A percentile compares a stretch with the other conserved stretches of the same genome.
These are phyloP conservation scores for Diplodia scrobiculata DNA, from an alignment of 2,329 filamentous ascomycete species.

Conservation along the genomic window DNA sequence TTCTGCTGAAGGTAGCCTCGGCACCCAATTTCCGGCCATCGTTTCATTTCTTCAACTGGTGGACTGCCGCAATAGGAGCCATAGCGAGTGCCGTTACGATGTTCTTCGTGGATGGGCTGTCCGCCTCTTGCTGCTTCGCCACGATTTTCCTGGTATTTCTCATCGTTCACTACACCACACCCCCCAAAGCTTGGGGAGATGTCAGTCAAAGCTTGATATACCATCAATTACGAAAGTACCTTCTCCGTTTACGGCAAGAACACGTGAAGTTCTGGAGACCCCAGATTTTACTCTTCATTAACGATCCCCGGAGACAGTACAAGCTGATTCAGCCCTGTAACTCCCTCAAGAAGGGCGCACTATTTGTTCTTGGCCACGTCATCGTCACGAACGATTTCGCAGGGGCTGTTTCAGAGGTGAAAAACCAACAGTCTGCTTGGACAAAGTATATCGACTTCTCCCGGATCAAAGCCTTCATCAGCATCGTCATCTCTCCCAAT, in stretches of 20 bases:
- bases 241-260: constrained; percentile 78
- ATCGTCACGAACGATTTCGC: constrained; percentile 84
- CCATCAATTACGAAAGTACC: constrained; percentile 82
- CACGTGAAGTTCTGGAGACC: constrained; percentile 94
- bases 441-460: constrained; percentile 85
- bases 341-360: constrained; percentile 80
- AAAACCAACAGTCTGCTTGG: constrained; percentile 79
- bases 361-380: constrained; percentile 85
- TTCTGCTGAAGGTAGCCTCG: constrained; percentile 81
- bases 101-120: constrained; percentile 86
- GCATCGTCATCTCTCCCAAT: constrained; percentile 78
- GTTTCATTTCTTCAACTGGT: constrained; percentile 87
- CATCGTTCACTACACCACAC: constrained; percentile 80
- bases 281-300: constrained; percentile 81
- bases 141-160: constrained; percentile 76
- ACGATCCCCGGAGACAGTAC: constrained; percentile 77
- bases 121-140: constrained; percentile 73
- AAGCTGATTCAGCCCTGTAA: constrained; percentile 90
- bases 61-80: constrained; percentile 74
- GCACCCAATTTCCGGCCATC: constrained; percentile 86
- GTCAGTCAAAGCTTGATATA: constrained; percentile 89
- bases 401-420: constrained; percentile 75
- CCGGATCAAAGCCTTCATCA: constrained; percentile 85
- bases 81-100: constrained; percentile 77
- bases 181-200: constrained; percentile 86